A percentile compares a stretch with the other conserved stretches of the same genome.
Evolutionary conservation across 768 basidiomycete genomes (phyloP).

Genomic region (Cystobasidiopsis lactophilus): DNA sequence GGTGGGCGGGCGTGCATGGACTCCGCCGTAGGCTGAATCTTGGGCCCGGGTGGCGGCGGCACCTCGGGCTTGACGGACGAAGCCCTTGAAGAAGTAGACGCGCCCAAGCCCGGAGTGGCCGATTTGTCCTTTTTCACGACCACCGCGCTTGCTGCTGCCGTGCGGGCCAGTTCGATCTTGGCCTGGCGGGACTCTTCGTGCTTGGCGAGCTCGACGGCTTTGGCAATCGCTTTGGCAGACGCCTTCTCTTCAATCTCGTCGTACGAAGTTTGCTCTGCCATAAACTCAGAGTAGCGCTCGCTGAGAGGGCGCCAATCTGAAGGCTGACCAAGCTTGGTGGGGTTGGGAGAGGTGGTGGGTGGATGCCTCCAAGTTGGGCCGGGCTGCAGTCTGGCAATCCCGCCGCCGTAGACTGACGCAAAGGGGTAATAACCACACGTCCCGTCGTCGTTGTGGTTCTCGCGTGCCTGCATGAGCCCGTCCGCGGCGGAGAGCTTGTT

Average conservation of each 20-base stretch:
- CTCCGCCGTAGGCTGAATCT: too few relatives aligned
- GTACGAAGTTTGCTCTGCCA: conserved; percentile 55
- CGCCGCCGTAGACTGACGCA: conserved; percentile 78
- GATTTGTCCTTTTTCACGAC: too few relatives aligned
- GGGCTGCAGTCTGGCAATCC: conserved; percentile 59
- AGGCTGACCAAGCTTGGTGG: conserved; percentile 11
- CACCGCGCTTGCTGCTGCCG: too few relatives aligned
- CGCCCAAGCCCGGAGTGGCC: too few relatives aligned
- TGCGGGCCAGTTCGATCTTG: too few relatives aligned
- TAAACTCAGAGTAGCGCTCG: conserved; percentile 68
- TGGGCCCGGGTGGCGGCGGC: too few relatives aligned
- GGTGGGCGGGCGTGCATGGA: too few relatives aligned
- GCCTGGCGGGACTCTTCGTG: too few relatives aligned
- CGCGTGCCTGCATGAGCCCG: conserved; percentile 42
- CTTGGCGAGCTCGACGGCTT: too few relatives aligned
- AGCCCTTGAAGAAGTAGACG: too few relatives aligned
- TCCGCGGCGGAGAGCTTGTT: conserved; percentile 41
- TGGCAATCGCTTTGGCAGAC: too few relatives aligned
- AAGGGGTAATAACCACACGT: conserved; percentile 88
- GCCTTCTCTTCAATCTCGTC: conserved; percentile 47
- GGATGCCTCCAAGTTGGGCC: conserved; percentile 68
- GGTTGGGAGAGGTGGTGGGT: conserved; percentile 34
- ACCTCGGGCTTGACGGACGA: too few relatives aligned
- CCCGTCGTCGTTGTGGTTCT: conserved; percentile 82
- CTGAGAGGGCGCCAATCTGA: conserved; percentile 51